Conservation (phyloP, 805 yeast genomes). For the Metschnikowia shivogae region DNA sequence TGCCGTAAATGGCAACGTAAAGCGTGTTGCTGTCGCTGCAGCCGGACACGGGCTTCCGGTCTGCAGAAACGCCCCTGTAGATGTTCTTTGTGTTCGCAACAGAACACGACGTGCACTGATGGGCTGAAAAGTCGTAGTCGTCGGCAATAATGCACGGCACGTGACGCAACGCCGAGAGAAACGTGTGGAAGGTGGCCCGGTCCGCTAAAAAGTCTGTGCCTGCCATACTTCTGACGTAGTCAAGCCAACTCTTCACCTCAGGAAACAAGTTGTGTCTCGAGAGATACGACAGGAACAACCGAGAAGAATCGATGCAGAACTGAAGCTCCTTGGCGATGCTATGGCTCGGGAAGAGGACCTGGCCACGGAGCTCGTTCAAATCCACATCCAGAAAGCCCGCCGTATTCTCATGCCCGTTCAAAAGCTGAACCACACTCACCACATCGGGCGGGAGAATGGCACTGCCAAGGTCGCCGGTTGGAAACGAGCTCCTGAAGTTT, state of each 20-base stretch:
- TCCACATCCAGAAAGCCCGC: conserved; percentile 13
- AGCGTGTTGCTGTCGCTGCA: conserved; percentile 19
- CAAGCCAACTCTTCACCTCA: conserved; percentile 20
- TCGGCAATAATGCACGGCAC: conserved; percentile 40
- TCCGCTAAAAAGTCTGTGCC: conserved; percentile 9
- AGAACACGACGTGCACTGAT: conserved; percentile 39
- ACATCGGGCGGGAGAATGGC: neutral
- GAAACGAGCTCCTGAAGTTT: conserved; percentile 20
- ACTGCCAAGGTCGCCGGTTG: conserved; percentile 1
- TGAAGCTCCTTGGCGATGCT: conserved; percentile 3
- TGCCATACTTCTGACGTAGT: conserved; percentile 13
- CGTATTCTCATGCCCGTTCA: neutral
- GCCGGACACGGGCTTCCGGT: conserved; percentile 22
- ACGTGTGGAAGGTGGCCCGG: conserved; percentile 19
- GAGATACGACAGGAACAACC: conserved; percentile 2
- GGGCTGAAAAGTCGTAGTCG: conserved; percentile 29
- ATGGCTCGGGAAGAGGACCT: neutral
- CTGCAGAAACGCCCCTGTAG: conserved; percentile 21
- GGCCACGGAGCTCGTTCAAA: conserved; percentile 10
- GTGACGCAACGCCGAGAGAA: conserved; percentile 38
- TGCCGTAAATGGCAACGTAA: conserved; percentile 24
- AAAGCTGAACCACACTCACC: neutral
- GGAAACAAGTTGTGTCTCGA: neutral
- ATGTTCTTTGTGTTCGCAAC: conserved; percentile 22
- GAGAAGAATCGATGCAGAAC: conserved; percentile 7